A percentile compares a stretch with the other conserved stretches of the same genome.
Conservation (phyloP, 1,284 basidiomycete species). For the Apiotrichum mycotoxinovorans region DNA sequence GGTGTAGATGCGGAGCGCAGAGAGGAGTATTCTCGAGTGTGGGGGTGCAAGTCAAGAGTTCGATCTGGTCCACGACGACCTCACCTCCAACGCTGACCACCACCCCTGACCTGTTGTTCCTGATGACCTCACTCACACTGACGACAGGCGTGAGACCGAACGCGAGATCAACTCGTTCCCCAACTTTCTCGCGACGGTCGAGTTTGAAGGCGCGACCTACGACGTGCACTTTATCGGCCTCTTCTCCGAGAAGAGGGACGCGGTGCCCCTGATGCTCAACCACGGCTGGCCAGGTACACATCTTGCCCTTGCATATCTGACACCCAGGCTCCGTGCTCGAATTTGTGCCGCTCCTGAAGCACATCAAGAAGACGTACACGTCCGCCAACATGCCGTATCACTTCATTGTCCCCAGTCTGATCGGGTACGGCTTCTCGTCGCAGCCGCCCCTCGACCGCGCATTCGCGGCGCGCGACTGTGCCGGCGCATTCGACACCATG, state of each 20-base stretch:
- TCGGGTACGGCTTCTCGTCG: conserved; percentile 43
- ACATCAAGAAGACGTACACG: conserved; percentile 26
- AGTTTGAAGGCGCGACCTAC: conserved; percentile 16
- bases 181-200: conserved; percentile 24
- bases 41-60: not conserved
- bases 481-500: conserved; percentile 36
- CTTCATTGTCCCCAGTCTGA: conserved; percentile 36
- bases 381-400: conserved; percentile 33
- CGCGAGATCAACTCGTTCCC: conserved; percentile 29
- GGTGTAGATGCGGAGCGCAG: too few species aligned
- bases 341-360: conserved; percentile 37
- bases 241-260: conserved; percentile 32
- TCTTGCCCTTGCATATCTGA: too few species aligned
- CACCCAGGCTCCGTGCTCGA: conserved; percentile 41
- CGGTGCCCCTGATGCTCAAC: conserved; percentile 39
- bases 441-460: conserved; percentile 37
- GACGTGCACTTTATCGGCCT: conserved; percentile 41
- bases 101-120: not conserved
- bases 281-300: conserved; percentile 48
- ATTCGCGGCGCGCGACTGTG: conserved; percentile 35
- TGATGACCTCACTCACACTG: not conserved
- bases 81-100: not conserved
- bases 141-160: conserved; percentile 29
- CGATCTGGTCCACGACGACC: not conserved
- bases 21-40: not conserved